Evolutionary conservation across 2,329 filamentous ascomycete species (phyloP).

Genomic region (Aquanectria penicillioides): DNA sequence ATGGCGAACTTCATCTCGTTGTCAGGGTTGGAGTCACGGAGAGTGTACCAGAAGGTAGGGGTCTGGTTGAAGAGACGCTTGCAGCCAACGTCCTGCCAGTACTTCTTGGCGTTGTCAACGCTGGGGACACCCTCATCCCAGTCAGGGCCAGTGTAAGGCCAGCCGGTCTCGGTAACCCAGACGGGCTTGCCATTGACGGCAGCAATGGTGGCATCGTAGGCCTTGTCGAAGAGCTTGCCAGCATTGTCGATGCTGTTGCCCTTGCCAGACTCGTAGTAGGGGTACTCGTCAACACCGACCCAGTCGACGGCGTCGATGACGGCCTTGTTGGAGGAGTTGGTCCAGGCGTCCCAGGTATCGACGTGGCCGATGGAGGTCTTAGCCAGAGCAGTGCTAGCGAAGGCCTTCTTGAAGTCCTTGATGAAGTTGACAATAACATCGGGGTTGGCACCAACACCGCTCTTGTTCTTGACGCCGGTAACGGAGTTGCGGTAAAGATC

Average conservation of each 20-base stretch:
- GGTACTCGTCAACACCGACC: conserved; percentile 72
- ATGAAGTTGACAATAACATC: conserved; percentile 73
- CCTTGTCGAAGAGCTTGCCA: conserved; percentile 63
- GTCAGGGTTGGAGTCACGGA: conserved; percentile 69
- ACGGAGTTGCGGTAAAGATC: conserved; percentile 71
- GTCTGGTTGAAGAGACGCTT: conserved; percentile 63
- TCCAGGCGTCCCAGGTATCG: conserved; percentile 74
- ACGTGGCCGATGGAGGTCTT: conserved; percentile 70
- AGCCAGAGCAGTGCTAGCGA: conserved; percentile 57
- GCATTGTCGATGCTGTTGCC: conserved; percentile 66
- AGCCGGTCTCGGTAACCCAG: conserved; percentile 74
- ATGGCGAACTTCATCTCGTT: conserved; percentile 69
- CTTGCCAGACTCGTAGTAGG: conserved; percentile 70
- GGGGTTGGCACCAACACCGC: conserved; percentile 69
- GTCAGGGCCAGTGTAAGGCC: conserved; percentile 65
- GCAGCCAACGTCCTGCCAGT: conserved; percentile 72
- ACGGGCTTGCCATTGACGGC: conserved; percentile 64
- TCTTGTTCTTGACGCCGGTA: conserved; percentile 71
- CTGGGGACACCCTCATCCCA: conserved; percentile 66
- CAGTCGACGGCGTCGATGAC: conserved; percentile 73
- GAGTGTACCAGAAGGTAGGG: conserved; percentile 70
- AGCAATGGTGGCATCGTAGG: conserved; percentile 55
- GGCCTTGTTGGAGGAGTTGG: conserved; percentile 65
- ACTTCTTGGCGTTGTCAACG: conserved; percentile 68
- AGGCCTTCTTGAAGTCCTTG: conserved; percentile 67